A percentile compares a stretch with the other conserved stretches of the same genome.
These are phyloP conservation scores for Apiosordaria backusii DNA, from an alignment of 495 filamentous ascomycete species.

Conservation along the genomic window DNA sequence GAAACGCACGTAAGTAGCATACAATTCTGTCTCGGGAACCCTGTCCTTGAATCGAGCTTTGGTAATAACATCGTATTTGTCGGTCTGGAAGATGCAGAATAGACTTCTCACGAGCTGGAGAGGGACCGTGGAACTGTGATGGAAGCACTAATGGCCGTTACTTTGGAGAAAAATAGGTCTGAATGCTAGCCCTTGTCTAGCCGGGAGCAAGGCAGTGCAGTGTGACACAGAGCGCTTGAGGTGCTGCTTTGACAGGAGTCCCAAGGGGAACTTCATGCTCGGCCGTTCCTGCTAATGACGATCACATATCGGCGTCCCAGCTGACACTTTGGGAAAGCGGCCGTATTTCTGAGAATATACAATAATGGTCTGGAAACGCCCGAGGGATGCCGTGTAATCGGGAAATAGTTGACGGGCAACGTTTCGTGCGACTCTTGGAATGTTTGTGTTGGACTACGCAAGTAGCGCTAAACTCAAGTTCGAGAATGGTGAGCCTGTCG, in stretches of 20 bases:
- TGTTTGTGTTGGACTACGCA: not conserved
- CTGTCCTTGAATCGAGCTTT: not conserved
- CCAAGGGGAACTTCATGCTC: not conserved
- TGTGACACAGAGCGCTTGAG: not conserved
- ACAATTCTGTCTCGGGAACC: not conserved
- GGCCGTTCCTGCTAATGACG: not conserved
- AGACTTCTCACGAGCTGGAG: not conserved
- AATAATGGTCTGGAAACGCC: not conserved
- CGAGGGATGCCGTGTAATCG: not conserved
- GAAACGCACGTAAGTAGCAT: not conserved
- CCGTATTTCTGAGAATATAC: not conserved
- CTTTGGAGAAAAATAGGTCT: not conserved
- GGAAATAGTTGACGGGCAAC: not conserved
- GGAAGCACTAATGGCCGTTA: not conserved
- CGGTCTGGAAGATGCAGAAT: not conserved
- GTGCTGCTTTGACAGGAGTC: not conserved
- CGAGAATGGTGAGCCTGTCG: not conserved
- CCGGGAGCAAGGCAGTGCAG: not conserved
- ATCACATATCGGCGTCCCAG: not conserved
- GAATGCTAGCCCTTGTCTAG: not conserved
- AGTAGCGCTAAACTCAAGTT: slow-evolving; percentile 2
- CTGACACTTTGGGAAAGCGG: not conserved
- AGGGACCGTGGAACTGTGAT: not conserved
- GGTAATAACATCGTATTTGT: not conserved
- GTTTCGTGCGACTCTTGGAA: not conserved